Evolutionary conservation across 768 basidiomycete genomes (phyloP).

Genomic region (Tricholoma furcatifolium): DNA sequence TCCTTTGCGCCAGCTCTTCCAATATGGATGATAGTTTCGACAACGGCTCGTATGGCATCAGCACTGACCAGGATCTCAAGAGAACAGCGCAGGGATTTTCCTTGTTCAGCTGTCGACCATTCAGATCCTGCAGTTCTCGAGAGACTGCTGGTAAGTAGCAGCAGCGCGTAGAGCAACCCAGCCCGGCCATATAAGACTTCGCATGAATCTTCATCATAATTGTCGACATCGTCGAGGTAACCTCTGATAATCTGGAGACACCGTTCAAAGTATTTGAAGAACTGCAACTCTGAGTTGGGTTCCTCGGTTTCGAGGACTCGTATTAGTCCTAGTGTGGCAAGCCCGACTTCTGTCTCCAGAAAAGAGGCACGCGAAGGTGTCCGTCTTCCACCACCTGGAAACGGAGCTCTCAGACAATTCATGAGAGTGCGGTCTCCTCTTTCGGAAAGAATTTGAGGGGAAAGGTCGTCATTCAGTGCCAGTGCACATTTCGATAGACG

Average conservation of each 20-base stretch:
- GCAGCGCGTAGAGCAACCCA: constrained; percentile 52
- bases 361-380: constrained; percentile 30
- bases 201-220: too few relatives aligned
- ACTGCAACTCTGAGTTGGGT: background rate
- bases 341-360: constrained; percentile 39
- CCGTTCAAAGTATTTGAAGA: constrained; percentile 21
- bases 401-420: background rate
- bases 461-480: background rate
- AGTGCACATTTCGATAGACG: constrained; percentile 1
- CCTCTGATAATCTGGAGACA: too few relatives aligned
- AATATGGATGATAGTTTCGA: constrained; percentile 44
- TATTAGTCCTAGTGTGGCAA: constrained; percentile 34
- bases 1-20: constrained; percentile 37
- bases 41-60: constrained; percentile 31
- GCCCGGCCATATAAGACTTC: constrained; percentile 62
- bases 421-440: constrained; percentile 5
- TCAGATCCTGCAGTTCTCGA: background rate
- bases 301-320: constrained; percentile 22
- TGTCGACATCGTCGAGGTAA: too few relatives aligned
- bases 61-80: constrained; percentile 31
- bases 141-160: constrained; percentile 35
- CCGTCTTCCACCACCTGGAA: background rate
- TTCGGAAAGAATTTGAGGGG: background rate
- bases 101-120: background rate
- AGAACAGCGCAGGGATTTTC: background rate